Percentiles rank a stretch among this genome's conserved stretches.
Conservation (phyloP, 306 rosid genomes). For the Mimosa pudica region DNA sequence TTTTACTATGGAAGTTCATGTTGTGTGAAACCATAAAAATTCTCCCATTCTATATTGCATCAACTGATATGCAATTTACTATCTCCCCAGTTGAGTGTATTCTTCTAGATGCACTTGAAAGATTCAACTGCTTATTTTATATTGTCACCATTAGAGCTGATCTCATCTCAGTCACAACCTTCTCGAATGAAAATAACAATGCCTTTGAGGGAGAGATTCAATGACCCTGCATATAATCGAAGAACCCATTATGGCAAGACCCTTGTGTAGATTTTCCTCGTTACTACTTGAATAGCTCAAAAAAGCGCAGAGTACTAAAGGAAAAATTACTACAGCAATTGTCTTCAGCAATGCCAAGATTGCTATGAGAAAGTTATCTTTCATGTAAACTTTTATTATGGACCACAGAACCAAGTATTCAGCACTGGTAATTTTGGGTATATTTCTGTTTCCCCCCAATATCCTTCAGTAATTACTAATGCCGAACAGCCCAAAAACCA, state of each 20-base stretch:
- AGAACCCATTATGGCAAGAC: slow-evolving; percentile 56
- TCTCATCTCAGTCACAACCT: slow-evolving; percentile 77
- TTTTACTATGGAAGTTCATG: slow-evolving; percentile 52
- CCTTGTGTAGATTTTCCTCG: slow-evolving; percentile 38
- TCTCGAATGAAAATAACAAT: slow-evolving; percentile 60
- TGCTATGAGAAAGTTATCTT: slow-evolving; percentile 58
- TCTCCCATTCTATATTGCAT: slow-evolving; percentile 81
- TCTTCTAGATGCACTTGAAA: slow-evolving; percentile 59
- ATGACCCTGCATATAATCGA: slow-evolving; percentile 48
- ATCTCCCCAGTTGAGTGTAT: slow-evolving; percentile 79
- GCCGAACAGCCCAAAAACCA: too few relatives aligned
- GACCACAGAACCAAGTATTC: slow-evolving; percentile 58
- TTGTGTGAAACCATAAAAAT: slow-evolving; percentile 69
- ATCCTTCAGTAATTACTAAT: too few relatives aligned
- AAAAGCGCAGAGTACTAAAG: slow-evolving; percentile 67
- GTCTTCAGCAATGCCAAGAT: slow-evolving; percentile 53
- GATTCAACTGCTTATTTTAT: slow-evolving; percentile 65
- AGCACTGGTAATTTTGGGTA: slow-evolving; percentile 27
- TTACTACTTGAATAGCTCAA: slow-evolving; percentile 49
- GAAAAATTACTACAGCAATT: slow-evolving; percentile 53
- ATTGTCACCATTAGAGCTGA: slow-evolving; percentile 82
- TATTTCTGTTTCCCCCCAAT: too few relatives aligned
- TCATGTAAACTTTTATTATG: slow-evolving; percentile 47
- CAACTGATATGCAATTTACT: slow-evolving; percentile 78
- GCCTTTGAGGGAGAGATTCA: slow-evolving; percentile 72